Conservation (phyloP, 148 eudicot species). For the Camellia granthamiana region DNA sequence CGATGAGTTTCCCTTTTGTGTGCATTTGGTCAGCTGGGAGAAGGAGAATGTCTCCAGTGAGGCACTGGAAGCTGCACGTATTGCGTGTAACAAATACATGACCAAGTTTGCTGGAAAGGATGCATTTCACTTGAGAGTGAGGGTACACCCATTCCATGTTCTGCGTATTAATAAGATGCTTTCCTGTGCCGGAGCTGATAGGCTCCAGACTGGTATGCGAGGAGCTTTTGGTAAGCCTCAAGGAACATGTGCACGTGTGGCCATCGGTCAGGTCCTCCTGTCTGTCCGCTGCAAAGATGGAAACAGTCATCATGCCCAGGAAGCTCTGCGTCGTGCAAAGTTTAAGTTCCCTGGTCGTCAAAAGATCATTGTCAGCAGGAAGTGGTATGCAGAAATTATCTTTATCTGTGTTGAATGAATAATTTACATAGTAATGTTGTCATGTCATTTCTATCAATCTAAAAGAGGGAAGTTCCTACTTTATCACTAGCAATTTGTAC, state of each 20-base stretch:
- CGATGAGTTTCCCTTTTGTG: slow-evolving; percentile 56
- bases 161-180: slow-evolving; percentile 66
- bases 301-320: slow-evolving; percentile 47
- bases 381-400: slow-evolving; percentile 33
- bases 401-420: not conserved
- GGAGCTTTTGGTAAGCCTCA: slow-evolving; percentile 68
- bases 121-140: slow-evolving; percentile 55
- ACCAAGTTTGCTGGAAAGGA: slow-evolving; percentile 62
- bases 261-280: slow-evolving; percentile 58
- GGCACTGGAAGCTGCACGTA: slow-evolving; percentile 60
- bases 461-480: no score
- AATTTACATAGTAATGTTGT: not conserved
- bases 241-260: slow-evolving; percentile 57
- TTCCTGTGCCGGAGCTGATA: slow-evolving; percentile 72
- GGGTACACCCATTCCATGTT: slow-evolving; percentile 68
- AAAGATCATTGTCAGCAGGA: slow-evolving; percentile 57
- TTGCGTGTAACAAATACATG: slow-evolving; percentile 65
- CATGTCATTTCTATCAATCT: no score
- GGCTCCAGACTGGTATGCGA: slow-evolving; percentile 69
- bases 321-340: slow-evolving; percentile 56
- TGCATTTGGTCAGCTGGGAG: slow-evolving; percentile 55
- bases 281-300: slow-evolving; percentile 55
- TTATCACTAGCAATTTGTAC: no score
- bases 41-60: slow-evolving; percentile 59
- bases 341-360: slow-evolving; percentile 66